These are phyloP conservation scores for Cryptosporidium ubiquitum DNA, from an alignment of 169 alveolate species.

Conservation along the genomic window DNA sequence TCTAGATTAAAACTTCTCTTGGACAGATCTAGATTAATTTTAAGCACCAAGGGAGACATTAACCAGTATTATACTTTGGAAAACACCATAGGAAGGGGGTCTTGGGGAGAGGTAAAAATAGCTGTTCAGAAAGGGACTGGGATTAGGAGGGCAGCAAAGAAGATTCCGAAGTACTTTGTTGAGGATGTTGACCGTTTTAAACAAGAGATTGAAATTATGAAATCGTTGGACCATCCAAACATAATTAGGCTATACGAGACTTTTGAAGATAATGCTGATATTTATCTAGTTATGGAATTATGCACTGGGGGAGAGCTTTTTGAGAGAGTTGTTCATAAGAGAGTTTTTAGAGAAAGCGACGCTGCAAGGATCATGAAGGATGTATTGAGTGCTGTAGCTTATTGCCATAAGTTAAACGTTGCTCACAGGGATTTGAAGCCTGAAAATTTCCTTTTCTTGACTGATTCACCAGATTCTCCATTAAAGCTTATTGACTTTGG, in stretches of 20 bases:
- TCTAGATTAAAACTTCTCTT: conserved; percentile 39
- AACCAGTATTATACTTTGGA: conserved; percentile 71
- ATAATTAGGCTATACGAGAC: conserved; percentile 92
- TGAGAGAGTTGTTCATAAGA: conserved; percentile 84
- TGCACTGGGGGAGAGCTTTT: conserved; percentile 92
- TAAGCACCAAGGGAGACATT: conserved; percentile 77
- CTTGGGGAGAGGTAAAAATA: conserved; percentile 83
- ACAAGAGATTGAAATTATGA: conserved; percentile 87
- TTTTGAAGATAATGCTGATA: conserved; percentile 84
- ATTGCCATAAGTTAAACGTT: conserved; percentile 74
- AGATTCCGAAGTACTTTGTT: conserved; percentile 80
- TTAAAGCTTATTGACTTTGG: conserved; percentile 91
- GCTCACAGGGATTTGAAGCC: conserved; percentile 87
- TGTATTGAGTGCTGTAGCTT: conserved; percentile 77
- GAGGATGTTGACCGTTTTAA: conserved; percentile 80
- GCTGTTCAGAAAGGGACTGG: conserved; percentile 79
- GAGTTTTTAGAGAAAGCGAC: conserved; percentile 86
- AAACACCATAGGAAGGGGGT: conserved; percentile 81
- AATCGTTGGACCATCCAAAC: conserved; percentile 94
- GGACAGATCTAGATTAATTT: conserved; percentile 74
- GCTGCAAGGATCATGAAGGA: conserved; percentile 83
- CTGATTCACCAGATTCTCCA: conserved; percentile 79
- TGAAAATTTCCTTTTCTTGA: conserved; percentile 83
- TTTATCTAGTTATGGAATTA: conserved; percentile 86
- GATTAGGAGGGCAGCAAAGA: conserved; percentile 81